These are phyloP conservation scores for Ascochyta pisi DNA, from an alignment of 2,329 filamentous ascomycete genomes.

Conservation along the genomic window DNA sequence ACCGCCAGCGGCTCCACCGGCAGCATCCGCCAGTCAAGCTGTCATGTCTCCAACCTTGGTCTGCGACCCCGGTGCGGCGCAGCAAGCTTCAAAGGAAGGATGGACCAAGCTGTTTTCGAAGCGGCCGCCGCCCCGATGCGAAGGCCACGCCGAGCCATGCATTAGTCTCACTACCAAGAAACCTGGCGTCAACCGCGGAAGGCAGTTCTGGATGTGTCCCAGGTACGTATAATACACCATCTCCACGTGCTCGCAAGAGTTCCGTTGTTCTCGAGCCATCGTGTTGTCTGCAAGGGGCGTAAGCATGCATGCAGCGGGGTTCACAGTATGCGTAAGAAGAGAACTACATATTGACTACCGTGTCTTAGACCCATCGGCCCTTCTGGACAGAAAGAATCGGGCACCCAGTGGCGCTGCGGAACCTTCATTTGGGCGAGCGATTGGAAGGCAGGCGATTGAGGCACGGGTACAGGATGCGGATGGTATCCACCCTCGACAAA, in stretches of 20 bases:
- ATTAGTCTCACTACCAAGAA: conserved; percentile 87
- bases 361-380: conserved; percentile 74
- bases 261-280: neutral
- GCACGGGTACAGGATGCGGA: conserved; percentile 14
- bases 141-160: conserved; percentile 84
- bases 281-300: conserved; percentile 12
- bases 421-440: conserved; percentile 79
- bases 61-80: conserved; percentile 52
- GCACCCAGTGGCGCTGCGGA: conserved; percentile 83
- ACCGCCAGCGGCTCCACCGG: conserved; percentile 5
- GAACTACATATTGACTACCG: conserved; percentile 3
- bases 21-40: conserved; percentile 7
- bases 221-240: conserved; percentile 55
- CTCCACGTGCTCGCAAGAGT: neutral
- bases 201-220: conserved; percentile 72
- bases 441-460: conserved; percentile 56
- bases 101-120: conserved; percentile 87
- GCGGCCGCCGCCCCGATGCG: conserved; percentile 77
- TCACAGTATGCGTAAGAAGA: neutral
- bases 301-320: neutral
- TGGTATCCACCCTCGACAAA: neutral
- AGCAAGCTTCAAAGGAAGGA: conserved; percentile 72
- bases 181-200: conserved; percentile 77
- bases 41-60: conserved; percentile 14
- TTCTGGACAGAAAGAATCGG: conserved; percentile 81